Evolutionary conservation across 345 rosid species (phyloP), one percentile per base, ranked within the genome.

Genomic region (Euphorbia peplus): DNA sequence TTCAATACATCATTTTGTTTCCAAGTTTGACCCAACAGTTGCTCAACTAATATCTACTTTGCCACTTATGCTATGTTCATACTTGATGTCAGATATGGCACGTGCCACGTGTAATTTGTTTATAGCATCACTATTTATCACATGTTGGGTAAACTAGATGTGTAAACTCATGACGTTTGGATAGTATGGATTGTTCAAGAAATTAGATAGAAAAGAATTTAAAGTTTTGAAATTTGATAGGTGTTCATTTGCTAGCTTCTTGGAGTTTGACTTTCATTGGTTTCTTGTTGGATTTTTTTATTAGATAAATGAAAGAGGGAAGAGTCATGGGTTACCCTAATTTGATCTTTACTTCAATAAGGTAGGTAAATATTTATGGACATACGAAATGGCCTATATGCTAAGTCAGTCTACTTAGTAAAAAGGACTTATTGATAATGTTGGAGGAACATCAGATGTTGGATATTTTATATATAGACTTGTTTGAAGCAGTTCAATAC

Each of bases 51-150:
- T 71, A 54, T 18, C 79, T 12, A 67, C 13, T 19, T 28, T 67
- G 66, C 72, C 75, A 60, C 61, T 58, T 5, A 12, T 10, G 21
- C 1, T 8, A 39, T 39, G 42, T 39, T 39, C 42, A 39, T 39
- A 39, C 42, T 5, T 39, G 5, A 1, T 29, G 12, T 14, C 19
- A 5, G 54, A 18, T 50, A 50, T 50, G 8, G 54, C 9, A 6
- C 22, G 5, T 7, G 42, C 63, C 63, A 58, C 16, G 63, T 30
- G 63, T 58, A 14, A 7, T 14, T 13, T 2, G 18, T n/a, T n/a
- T n/a, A n/a, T n/a, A 0, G 39, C n/a, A 39, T 4, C 6, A 1
- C 10, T 47, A 18, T 14, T 14, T 47, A 47, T 47, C 9, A 22
- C 46, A 12, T 60, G 37, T 25, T 29, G 65, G 53, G 54, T 63